Percentiles rank a stretch among this genome's conserved stretches.
phyloP scores from a whole-genome alignment of 306 rosid genomes.

The Myrica gale region DNA sequence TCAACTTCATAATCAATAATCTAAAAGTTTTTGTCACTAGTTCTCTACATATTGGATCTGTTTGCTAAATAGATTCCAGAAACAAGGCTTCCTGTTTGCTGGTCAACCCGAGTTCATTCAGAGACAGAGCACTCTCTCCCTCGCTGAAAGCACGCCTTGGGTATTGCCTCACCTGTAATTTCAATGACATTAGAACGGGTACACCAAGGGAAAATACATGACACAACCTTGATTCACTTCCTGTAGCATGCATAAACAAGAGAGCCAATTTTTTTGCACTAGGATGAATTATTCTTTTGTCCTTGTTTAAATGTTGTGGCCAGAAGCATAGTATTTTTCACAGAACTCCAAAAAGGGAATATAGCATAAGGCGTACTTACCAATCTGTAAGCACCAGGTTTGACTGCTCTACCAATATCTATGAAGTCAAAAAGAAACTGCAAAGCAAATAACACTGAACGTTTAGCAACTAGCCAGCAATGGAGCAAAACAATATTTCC shows the following conservation, averaged over 20 bases:
- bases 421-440: conserved; percentile 86
- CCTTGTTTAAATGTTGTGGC: not conserved
- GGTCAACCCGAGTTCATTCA: conserved; percentile 75
- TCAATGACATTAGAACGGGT: not conserved
- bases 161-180: conserved; percentile 83
- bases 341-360: conserved; percentile 11
- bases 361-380: conserved; percentile 44
- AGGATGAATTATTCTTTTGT: not conserved
- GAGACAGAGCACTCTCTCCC: conserved; percentile 58
- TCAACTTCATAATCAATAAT: conserved; percentile 29
- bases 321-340: not conserved
- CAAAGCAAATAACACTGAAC: conserved; percentile 28
- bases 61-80: conserved; percentile 63
- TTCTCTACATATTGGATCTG: conserved; percentile 38
- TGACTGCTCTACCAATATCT: conserved; percentile 72
- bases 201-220: not conserved
- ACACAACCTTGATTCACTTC: not conserved
- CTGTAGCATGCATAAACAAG: conserved; percentile 1
- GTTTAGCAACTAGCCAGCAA: conserved; percentile 24
- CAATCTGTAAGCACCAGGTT: conserved; percentile 85
- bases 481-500: not conserved
- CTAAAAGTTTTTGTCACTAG: conserved; percentile 29
- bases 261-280: not conserved
- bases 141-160: conserved; percentile 80
- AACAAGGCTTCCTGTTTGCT: conserved; percentile 92